These are phyloP conservation scores for Chytriomyces sp. DNA, from an alignment of 192 early-diverging fungal species.

Conservation along the genomic window DNA sequence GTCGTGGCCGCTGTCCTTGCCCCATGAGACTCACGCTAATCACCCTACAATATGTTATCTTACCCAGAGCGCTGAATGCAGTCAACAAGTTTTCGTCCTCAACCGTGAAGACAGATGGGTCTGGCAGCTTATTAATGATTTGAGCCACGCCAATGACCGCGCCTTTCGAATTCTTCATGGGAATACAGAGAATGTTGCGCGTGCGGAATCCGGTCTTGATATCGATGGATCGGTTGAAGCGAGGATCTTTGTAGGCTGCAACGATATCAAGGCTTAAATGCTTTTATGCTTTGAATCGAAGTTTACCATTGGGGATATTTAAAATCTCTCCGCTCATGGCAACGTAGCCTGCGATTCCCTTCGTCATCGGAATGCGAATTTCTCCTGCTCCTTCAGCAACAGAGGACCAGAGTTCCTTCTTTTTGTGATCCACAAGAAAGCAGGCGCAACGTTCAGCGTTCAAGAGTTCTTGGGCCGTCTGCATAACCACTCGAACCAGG, in stretches of 20 bases:
- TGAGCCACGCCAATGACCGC: conserved; percentile 54
- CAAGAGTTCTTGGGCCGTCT: conserved; percentile 52
- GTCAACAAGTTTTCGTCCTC: conserved; percentile 48
- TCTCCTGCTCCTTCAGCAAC: conserved; percentile 56
- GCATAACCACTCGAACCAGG: conserved; percentile 50
- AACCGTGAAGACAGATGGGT: conserved; percentile 33
- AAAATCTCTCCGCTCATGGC: conserved; percentile 46
- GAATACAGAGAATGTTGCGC: conserved; percentile 56
- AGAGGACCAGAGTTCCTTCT: conserved; percentile 53
- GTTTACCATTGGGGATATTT: conserved; percentile 51
- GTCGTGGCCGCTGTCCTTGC: conserved; percentile 44
- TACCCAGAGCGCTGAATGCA: conserved; percentile 48
- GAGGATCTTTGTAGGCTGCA: conserved; percentile 52
- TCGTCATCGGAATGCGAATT: conserved; percentile 54
- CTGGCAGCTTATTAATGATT: conserved; percentile 57
- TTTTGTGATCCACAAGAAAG: conserved; percentile 52
- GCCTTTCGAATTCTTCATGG: conserved; percentile 44
- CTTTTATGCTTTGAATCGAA: background rate
- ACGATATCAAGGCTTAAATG: background rate
- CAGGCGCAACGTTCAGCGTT: conserved; percentile 51
- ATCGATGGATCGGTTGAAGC: conserved; percentile 55
- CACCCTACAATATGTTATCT: background rate
- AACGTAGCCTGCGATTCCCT: conserved; percentile 57
- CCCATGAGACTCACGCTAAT: background rate
- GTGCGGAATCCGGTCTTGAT: conserved; percentile 55